A percentile compares a stretch with the other conserved stretches of the same genome.
phyloP scores from a whole-genome alignment of 2,329 filamentous ascomycete genomes.

The Apiospora malaysiana region DNA sequence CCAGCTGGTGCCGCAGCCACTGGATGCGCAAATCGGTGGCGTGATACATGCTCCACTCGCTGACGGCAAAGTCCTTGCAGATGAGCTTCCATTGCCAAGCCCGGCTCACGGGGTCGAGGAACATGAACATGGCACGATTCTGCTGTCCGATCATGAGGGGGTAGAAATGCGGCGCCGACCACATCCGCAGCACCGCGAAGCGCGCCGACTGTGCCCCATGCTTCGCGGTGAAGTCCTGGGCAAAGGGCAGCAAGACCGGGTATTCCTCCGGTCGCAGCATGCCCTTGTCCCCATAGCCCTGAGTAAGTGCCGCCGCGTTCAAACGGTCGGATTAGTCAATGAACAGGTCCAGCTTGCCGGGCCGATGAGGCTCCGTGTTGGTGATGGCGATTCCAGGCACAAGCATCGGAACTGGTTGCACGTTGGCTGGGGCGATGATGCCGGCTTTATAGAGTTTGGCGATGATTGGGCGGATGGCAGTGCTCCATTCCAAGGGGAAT shows the following conservation, averaged over 20 bases:
- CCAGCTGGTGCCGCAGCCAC: constrained; percentile 39
- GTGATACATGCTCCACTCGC: constrained; percentile 48
- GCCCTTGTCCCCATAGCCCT: constrained; percentile 39
- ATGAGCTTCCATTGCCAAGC: constrained; percentile 54
- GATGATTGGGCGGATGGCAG: constrained; percentile 47
- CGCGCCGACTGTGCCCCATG: constrained; percentile 33
- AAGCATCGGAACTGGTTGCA: constrained; percentile 34
- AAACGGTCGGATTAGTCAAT: constrained; percentile 45
- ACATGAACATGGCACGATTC: constrained; percentile 42
- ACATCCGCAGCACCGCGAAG: constrained; percentile 52
- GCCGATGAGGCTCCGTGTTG: constrained; percentile 43
- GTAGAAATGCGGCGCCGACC: constrained; percentile 56
- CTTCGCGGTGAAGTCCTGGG: constrained; percentile 37
- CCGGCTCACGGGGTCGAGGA: constrained; percentile 49
- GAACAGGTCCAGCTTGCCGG: constrained; percentile 46
- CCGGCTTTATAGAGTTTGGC: constrained; percentile 54
- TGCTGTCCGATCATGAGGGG: constrained; percentile 50
- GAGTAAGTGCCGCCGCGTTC: constrained; percentile 32
- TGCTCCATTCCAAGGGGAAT: constrained; percentile 47
- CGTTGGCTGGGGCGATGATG: constrained; percentile 41
- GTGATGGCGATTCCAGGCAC: constrained; percentile 46
- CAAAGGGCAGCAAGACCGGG: constrained; percentile 40
- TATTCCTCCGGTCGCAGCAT: constrained; percentile 34
- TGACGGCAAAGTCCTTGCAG: constrained; percentile 51
- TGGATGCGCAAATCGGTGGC: constrained; percentile 40